Base-by-base conservation (phyloP, 2,329 filamentous ascomycete species). In the Colletotrichum cuscutae region DNA sequence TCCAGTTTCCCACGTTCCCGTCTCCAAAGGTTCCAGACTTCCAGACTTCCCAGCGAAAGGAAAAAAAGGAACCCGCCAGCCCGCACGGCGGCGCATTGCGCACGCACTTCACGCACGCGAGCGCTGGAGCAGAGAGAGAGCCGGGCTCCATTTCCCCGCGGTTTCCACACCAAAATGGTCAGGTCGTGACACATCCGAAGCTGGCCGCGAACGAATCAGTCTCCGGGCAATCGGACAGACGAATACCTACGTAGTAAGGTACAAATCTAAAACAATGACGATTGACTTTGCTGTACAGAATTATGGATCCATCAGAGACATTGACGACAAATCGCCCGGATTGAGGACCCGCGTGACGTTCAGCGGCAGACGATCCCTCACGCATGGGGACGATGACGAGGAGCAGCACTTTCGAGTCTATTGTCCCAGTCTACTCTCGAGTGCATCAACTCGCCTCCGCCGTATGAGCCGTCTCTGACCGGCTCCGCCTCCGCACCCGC, bases 301-400 rank as follows among this genome's bases (percentile, higher is more conserved):
- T 42, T 53, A 72, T 65, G 66, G 70, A 69, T 22, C 66, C 59
- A 30, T 35, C 30, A 42, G 70, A 57, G 54, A 15, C 22, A 15
- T 26, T 53, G 6, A n/a, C 9, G 32, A 19, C n/a, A 13, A 30
- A 71, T 9, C n/a, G 37, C 15, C 26, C 42, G 9, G 52, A 19
- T 53, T 6, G 42, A 9, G 15, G 15, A 12, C 13, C 32, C 22
- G 32, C 64, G 24, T 24, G 35, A 52, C 49, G 53, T 32, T 6
- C 57, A 53, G 46, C 32, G 61, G 6, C 61, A 58, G 32, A 46
- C 28, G 11, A 32, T 73, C 15, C 61, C 57, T 28, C 32, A 32
- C 61, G 12, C 42, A 37, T 19, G 26, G 12, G 4, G 54, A 70
- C 1, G 54, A 54, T 19, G 32, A 49, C 42, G 42, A 30, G 12